Conservation (phyloP, 1,284 basidiomycete genomes). For the Dichomitus squalens region DNA sequence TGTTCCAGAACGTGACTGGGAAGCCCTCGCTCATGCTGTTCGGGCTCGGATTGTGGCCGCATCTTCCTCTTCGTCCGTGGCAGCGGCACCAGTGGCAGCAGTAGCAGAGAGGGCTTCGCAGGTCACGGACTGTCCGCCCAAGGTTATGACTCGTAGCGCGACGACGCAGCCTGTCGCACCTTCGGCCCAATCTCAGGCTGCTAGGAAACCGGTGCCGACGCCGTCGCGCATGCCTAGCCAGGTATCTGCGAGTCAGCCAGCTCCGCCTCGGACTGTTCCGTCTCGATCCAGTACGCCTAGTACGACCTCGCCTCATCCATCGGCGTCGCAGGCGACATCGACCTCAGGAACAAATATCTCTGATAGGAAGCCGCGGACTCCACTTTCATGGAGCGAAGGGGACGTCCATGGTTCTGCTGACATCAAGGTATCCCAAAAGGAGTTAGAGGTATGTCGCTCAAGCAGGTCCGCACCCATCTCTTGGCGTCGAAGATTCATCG, state of each 20-base stretch:
- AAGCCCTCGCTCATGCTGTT: constrained; percentile 15
- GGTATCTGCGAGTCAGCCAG: not conserved
- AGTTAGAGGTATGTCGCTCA: constrained; percentile 11
- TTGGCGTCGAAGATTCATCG: not conserved
- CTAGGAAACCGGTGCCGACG: not conserved
- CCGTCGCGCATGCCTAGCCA: too few relatives aligned
- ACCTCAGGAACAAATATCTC: not conserved
- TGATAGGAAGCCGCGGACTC: not conserved
- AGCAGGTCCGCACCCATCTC: too few relatives aligned
- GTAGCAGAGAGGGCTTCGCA: not conserved
- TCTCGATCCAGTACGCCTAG: too few relatives aligned
- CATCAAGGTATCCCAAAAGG: constrained; percentile 1
- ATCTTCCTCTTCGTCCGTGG: not conserved
- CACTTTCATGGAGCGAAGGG: not conserved
- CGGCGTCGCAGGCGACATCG: not conserved
- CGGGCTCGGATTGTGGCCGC: constrained; percentile 3
- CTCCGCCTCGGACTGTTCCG: too few relatives aligned
- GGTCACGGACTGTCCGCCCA: not conserved
- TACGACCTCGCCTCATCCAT: not conserved
- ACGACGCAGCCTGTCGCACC: not conserved
- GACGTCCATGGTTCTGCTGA: not conserved
- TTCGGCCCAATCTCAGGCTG: not conserved
- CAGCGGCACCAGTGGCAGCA: too few relatives aligned
- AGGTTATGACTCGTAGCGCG: not conserved
- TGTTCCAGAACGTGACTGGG: constrained; percentile 60